Evolutionary conservation across 2,329 filamentous ascomycete genomes (phyloP), one percentile per base, ranked within the genome.

Genomic region (Fusarium sp.): DNA sequence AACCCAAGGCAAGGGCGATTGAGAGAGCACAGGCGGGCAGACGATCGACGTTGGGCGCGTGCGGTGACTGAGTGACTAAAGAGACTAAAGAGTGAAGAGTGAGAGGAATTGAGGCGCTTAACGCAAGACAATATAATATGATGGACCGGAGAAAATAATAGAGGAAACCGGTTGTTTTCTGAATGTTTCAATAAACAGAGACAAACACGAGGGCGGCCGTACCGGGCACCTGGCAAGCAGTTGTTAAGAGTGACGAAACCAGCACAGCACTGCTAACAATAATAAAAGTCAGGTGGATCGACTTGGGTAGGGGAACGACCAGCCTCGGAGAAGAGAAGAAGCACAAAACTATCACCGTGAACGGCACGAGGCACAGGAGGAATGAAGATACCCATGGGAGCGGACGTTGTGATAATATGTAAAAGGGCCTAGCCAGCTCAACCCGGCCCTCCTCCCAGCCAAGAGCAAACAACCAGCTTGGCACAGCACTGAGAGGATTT

Each of bases 331-430:
- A 32, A 50, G 17, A 41, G 36, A 15, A 63, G 57, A 35, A 53
- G 35, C 33, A 31, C 48, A 35, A 58, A 25, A 47, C 17, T 36
- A 57, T 49, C 38, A 64, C 61, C 42, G 52, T 58, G 33, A 60
- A 60, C 58, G 49, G 62, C 45, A 45, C 39, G 42, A 53, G 46
- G 31, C 42, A 45, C 31, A 39, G 37, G 45, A 66, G 63, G 57
- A 66, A 66, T 66, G 58, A 53, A 63, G 45, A 46, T 43, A 51
- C 38, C 33, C 33, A 44, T 44, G 47, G 48, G 66, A 61, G 66
- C 64, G 59, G 54, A 54, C 49, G 63, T 60, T 38, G 53, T 64
- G 65, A 69, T 69, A 69, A 68, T 69, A 69, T 67, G 60, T 63
- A 58, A 54, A 65, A 45, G 44, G 38, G 25, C 13, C 43, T 36